Base-by-base conservation (phyloP, 2,329 filamentous ascomycete genomes). In the Monosporascus sp. region DNA sequence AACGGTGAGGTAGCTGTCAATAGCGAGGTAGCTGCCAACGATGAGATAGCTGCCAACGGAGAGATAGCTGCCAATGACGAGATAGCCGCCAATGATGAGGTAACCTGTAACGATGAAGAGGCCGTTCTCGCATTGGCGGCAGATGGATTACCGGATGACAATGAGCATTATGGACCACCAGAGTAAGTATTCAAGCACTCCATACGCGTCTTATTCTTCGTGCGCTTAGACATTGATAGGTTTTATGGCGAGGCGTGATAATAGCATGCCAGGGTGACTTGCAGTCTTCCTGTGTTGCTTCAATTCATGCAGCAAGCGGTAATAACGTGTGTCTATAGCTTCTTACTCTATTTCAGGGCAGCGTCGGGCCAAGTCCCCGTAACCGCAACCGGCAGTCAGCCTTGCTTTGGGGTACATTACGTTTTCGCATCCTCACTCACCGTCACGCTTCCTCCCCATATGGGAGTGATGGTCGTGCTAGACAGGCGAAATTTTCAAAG, bases 191-290 rank as follows among this genome's bases (percentile, higher is more conserved):
- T 47, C 18, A 15, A 20, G 15, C 25, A 31, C 38, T 48, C 17
- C 24, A 3, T 20, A 24, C 9, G 24, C 20, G 24, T 49, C 8
- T 14, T 22, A 3, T 31, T 18, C 24, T 22, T 18, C 27, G 35
- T 31, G 39, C 43, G 35, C 55, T 59, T 56, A 59, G 46, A 25
- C 27, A 15, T 18, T 47, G 15, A 35, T 37, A 67, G 65, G 25
- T 67, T 60, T 38, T 66, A 65, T 37, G 64, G 60, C 14, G 65
- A 67, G 50, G 64, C 64, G 50, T 67, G 57, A 58, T 44, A 41
- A 39, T 17, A 37, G 25, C 15, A 20, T 27, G 50, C 20, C 27
- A 47, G 17, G 22, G 11, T n/a, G 5, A 35, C 31, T 35, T 11
- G 31, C 31, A 14, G 11, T 35, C 31, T 35, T 35, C 9, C 11